Conservation (phyloP, 2,329 filamentous ascomycete genomes). For the Emergomyces africanus region DNA sequence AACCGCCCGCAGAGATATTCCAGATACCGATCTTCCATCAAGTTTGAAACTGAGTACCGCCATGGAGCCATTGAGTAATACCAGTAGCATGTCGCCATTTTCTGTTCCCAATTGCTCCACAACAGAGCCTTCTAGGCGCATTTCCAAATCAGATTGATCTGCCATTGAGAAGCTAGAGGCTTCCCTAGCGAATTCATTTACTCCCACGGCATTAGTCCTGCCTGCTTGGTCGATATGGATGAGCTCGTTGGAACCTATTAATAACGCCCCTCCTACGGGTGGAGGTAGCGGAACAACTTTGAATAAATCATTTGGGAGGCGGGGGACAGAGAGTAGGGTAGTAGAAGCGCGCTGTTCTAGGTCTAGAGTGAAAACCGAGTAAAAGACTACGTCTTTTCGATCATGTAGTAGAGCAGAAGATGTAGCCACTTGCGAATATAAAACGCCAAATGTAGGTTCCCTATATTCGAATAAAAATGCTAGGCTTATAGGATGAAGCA, state of each 20-base stretch:
- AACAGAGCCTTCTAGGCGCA: slow-evolving; percentile 69
- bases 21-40: slow-evolving; percentile 83
- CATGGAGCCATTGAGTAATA: slow-evolving; percentile 62
- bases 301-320: slow-evolving; percentile 77
- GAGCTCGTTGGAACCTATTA: slow-evolving; percentile 79
- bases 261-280: slow-evolving; percentile 75
- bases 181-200: slow-evolving; percentile 79
- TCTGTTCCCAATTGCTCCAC: slow-evolving; percentile 66
- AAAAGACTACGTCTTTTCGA: slow-evolving; percentile 72
- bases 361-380: slow-evolving; percentile 91
- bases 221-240: slow-evolving; percentile 95
- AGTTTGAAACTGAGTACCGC: slow-evolving; percentile 69
- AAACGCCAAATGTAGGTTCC: slow-evolving; percentile 90
- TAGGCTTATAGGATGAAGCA: slow-evolving; percentile 82
- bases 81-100: slow-evolving; percentile 70
- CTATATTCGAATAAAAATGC: slow-evolving; percentile 93
- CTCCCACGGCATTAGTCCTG: slow-evolving; percentile 80
- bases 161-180: slow-evolving; percentile 71
- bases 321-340: slow-evolving; percentile 72
- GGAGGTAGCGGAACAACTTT: slow-evolving; percentile 69
- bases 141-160: slow-evolving; percentile 68
- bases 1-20: slow-evolving; percentile 60
- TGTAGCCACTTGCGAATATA: slow-evolving; percentile 62
- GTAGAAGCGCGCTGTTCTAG: slow-evolving; percentile 88
- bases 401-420: slow-evolving; percentile 62